A percentile compares a stretch with the other conserved stretches of the same genome.
These are phyloP conservation scores for Cryptococcus maquisensis DNA, from an alignment of 1,284 basidiomycete species.

Conservation along the genomic window DNA sequence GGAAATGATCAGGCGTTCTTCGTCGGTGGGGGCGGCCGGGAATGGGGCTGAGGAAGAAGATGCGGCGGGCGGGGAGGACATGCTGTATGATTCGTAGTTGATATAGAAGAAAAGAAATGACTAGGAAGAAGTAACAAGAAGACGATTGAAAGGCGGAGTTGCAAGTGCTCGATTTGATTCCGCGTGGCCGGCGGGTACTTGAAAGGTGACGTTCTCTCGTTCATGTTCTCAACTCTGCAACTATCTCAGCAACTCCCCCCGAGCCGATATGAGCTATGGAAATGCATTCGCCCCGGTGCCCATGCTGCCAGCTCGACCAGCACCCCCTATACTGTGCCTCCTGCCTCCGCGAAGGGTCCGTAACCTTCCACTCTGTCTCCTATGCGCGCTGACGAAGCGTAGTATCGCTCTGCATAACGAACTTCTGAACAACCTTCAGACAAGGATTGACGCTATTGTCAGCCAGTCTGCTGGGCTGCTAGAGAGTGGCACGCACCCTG, in stretches of 20 bases:
- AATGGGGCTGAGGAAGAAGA: neutral
- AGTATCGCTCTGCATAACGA: slow-evolving; percentile 18
- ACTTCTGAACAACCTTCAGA: slow-evolving; percentile 7
- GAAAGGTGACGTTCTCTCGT: neutral
- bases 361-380: neutral
- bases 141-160: neutral
- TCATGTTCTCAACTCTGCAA: neutral
- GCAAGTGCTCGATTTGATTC: neutral
- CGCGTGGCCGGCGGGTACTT: neutral
- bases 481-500: no score
- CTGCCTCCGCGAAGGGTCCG: slow-evolving; percentile 36
- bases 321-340: slow-evolving; percentile 25
- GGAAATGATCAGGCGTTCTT: slow-evolving; percentile 32
- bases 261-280: neutral
- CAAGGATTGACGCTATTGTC: slow-evolving; percentile 12
- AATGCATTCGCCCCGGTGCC: slow-evolving; percentile 6
- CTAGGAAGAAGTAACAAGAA: neutral
- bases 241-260: neutral
- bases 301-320: slow-evolving; percentile 26
- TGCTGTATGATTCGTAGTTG: neutral
- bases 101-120: neutral
- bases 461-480: neutral
- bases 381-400: neutral
- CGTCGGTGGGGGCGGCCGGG: slow-evolving; percentile 10
- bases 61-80: neutral